These are phyloP conservation scores for Rhizopogon rudus DNA, from an alignment of 768 basidiomycete genomes.

Conservation along the genomic window DNA sequence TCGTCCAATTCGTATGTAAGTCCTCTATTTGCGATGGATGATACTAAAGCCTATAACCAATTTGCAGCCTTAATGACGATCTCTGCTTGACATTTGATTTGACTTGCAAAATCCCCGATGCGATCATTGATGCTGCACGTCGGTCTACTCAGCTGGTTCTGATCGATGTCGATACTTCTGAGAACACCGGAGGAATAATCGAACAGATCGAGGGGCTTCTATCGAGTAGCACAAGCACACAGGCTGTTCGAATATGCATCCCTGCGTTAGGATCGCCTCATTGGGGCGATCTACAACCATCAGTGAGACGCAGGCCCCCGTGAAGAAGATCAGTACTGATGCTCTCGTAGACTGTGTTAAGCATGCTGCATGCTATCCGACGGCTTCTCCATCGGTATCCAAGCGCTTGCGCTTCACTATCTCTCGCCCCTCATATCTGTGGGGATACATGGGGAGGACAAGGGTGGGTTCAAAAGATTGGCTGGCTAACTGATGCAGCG, in stretches of 20 bases:
- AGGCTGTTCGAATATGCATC: conserved; percentile 54
- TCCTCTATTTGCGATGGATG: conserved; percentile 8
- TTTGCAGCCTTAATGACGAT: conserved; percentile 45
- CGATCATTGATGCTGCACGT: conserved; percentile 41
- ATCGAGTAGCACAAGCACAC: conserved; percentile 17
- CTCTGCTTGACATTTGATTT: conserved; percentile 75
- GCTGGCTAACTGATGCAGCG: conserved; percentile 74
- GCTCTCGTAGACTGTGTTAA: conserved; percentile 46
- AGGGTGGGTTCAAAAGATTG: conserved; percentile 74
- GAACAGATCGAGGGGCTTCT: conserved; percentile 24
- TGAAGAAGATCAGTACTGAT: background rate
- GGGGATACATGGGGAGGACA: conserved; percentile 52
- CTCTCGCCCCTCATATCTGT: conserved; percentile 60
- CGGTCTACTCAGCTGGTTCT: conserved; percentile 33
- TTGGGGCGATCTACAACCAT: conserved; percentile 61
- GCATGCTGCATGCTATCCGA: conserved; percentile 69
- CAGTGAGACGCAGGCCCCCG: conserved; percentile 37
- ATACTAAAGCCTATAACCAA: conserved; percentile 9
- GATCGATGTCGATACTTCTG: conserved; percentile 17
- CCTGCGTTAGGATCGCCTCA: conserved; percentile 54
- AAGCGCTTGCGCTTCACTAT: conserved; percentile 62
- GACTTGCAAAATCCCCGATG: conserved; percentile 51
- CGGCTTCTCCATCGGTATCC: conserved; percentile 51
- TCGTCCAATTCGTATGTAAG: conserved; percentile 43
- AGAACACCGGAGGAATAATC: conserved; percentile 18